Conservation (phyloP, 306 rosid genomes). For the Dryas octopetala region DNA sequence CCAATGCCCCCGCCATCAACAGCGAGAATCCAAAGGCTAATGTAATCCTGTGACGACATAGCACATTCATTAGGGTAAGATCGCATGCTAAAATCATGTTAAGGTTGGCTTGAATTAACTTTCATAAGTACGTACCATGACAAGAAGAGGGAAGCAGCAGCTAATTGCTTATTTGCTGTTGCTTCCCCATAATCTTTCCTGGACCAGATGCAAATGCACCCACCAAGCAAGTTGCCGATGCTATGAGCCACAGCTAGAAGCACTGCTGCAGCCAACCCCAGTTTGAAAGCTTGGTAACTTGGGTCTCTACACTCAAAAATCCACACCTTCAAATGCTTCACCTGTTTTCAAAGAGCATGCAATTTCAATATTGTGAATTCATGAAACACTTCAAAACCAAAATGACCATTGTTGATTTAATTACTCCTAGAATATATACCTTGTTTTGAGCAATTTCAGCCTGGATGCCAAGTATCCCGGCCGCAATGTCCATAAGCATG, state of each 20-base stretch:
- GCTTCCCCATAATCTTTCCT: conserved; percentile 35
- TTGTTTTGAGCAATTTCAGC: conserved; percentile 80
- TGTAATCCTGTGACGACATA: conserved; percentile 37
- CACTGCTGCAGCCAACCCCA: conserved; percentile 70
- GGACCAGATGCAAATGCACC: conserved; percentile 61
- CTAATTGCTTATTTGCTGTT: conserved; percentile 52
- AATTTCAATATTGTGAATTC: background rate
- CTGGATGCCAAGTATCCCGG: conserved; percentile 80
- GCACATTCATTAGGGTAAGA: background rate
- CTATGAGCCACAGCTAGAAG: conserved; percentile 55
- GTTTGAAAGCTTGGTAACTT: conserved; percentile 65
- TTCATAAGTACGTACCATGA: conserved; percentile 50
- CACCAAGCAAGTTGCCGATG: conserved; percentile 61
- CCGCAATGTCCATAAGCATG: conserved; percentile 53
- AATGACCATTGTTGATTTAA: no score
- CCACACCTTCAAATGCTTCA: conserved; percentile 59
- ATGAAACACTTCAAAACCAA: background rate
- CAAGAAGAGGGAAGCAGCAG: conserved; percentile 46
- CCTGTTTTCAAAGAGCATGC: conserved; percentile 33
- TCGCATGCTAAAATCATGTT: background rate
- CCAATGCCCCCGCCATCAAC: conserved; percentile 56
- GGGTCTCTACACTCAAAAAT: conserved; percentile 67
- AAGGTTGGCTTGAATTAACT: background rate
- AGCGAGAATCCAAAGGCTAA: conserved; percentile 48
- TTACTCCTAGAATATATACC: conserved; percentile 34